phyloP scores from a whole-genome alignment of 2,329 filamentous ascomycete genomes.

The Talaromyces sp. region DNA sequence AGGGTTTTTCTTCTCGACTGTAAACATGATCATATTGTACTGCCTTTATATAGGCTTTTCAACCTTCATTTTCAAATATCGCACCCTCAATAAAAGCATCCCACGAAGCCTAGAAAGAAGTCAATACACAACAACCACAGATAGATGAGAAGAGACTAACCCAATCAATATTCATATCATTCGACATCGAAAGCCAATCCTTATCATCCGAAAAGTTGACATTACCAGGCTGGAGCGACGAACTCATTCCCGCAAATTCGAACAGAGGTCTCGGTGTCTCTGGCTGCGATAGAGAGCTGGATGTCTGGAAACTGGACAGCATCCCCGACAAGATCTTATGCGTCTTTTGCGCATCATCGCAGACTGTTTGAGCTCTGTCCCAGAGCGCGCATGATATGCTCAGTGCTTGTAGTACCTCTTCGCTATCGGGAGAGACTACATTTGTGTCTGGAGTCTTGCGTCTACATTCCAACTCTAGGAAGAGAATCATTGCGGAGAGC shows the following conservation, averaged over 20 bases:
- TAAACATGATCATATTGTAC: no score
- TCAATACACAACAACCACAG: background rate
- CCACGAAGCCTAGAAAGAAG: constrained; percentile 13
- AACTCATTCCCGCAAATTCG: background rate
- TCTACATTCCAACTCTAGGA: constrained; percentile 18
- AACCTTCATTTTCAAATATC: constrained; percentile 3
- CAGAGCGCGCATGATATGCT: constrained; percentile 12
- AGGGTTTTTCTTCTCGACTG: no score
- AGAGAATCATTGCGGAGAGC: constrained; percentile 17
- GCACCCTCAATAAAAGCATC: constrained; percentile 19
- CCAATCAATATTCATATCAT: constrained; percentile 21
- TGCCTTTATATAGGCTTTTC: background rate
- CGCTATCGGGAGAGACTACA: background rate
- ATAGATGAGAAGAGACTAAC: background rate
- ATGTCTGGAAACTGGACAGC: constrained; percentile 13
- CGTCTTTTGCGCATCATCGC: constrained; percentile 14
- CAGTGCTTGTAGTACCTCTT: constrained; percentile 13
- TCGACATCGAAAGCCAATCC: constrained; percentile 15
- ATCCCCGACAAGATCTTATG: constrained; percentile 13
- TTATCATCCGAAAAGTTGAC: background rate
- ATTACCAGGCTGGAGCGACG: background rate
- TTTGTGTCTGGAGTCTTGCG: constrained; percentile 6
- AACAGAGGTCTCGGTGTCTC: background rate
- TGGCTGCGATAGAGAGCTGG: background rate
- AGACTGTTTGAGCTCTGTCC: constrained; percentile 8